Evolutionary conservation across 352 stramenopile species (phyloP), one percentile per base, ranked within the genome.

Genomic region (Phytophthora colocasiae): DNA sequence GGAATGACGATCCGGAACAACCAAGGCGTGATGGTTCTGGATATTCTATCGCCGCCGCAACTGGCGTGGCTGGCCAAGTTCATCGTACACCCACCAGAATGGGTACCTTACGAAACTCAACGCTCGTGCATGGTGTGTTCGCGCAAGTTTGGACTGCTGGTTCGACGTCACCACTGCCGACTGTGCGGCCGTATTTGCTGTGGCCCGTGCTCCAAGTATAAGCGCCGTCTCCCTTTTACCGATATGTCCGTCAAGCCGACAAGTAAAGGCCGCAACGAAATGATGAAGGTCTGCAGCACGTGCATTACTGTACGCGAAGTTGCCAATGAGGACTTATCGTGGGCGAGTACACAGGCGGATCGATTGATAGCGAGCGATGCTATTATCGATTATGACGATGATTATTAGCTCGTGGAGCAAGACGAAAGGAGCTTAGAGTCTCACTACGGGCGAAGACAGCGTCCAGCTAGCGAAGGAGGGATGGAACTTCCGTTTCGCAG

Each of bases 111-210:
- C 55, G 65, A 75, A n/a, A 69, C 78, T 14, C 83, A 91, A 57
- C 85, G 82, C 41, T 73, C 71, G 1, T 95, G 87, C 57, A 93
- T 93, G 83, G 76, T 87, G 15, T 95, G 87, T 52, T 77, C 76
- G 15, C 70, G 74, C 36, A 85, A 84, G 58, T 95, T 95, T 48
- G 67, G 70, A 6, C 56, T 95, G 17, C 67, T 95, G 6, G 79
- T 91, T 55, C 83, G 87, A 11, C 82, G 83, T 19, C 87, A 95
- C 52, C 87, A 95, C 73, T 95, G 87, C 52, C 81, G 87, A 24
- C 76, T 95, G 26, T 95, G 87, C 55, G 87, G 87, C 3, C 87
- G 87, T n/a, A 83, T 93, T 59, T 92, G 86, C 59, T 95, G 87
- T 38, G 80, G 81, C 0, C 80, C 81, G 12, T 95, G 87, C 70